Percentiles rank a stretch among this genome's conserved stretches.
These are phyloP conservation scores for Dendrothele bispora DNA, from an alignment of 768 basidiomycete species.

Conservation along the genomic window DNA sequence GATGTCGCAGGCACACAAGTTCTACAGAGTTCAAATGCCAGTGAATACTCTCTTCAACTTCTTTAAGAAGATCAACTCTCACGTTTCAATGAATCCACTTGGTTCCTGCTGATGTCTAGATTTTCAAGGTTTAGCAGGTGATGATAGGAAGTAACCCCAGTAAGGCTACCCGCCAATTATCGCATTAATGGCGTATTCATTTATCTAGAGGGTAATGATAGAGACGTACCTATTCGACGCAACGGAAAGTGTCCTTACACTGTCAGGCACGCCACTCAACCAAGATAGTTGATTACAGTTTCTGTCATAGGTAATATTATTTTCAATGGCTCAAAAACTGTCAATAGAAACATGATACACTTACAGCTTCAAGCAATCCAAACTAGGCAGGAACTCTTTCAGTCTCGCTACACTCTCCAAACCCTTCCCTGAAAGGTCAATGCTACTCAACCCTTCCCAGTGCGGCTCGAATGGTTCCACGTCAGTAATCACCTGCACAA, in stretches of 20 bases:
- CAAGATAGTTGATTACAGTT: conserved; percentile 75
- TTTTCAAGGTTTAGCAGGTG: conserved; percentile 85
- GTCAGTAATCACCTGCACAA: conserved; percentile 92
- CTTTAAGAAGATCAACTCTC: conserved; percentile 36
- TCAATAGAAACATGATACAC: conserved; percentile 28
- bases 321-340: conserved; percentile 6
- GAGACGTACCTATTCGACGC: conserved; percentile 65
- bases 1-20: conserved; percentile 76
- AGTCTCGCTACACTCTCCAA: conserved; percentile 78
- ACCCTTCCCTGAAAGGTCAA: conserved; percentile 74
- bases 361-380: conserved; percentile 77
- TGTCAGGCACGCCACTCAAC: conserved; percentile 75
- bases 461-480: conserved; percentile 92
- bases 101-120: conserved; percentile 89
- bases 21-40: conserved; percentile 52
- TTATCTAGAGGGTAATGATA: conserved; percentile 7
- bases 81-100: conserved; percentile 87
- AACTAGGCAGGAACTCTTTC: conserved; percentile 86
- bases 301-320: conserved; percentile 35
- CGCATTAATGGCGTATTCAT: conserved; percentile 2
- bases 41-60: too few relatives aligned
- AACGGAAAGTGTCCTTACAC: conserved; percentile 75
- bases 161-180: conserved; percentile 50
- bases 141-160: conserved; percentile 82
- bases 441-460: conserved; percentile 79